Percentiles rank a stretch among this genome's conserved stretches.
Evolutionary conservation across 1,284 basidiomycete genomes (phyloP).

Genomic region (Moniliophthora roreri): DNA sequence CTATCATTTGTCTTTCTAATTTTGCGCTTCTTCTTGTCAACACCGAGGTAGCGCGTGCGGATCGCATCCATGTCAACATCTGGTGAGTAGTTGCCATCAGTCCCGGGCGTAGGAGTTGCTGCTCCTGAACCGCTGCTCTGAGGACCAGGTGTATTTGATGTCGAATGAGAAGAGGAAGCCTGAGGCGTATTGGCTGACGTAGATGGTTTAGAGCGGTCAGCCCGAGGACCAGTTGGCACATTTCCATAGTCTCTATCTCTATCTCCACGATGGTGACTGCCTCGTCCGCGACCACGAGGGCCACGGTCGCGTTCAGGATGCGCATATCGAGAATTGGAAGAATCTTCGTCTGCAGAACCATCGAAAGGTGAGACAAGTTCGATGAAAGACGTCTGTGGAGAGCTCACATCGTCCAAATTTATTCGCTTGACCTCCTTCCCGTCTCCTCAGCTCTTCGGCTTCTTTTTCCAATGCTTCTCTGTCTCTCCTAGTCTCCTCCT

Average conservation of each 20-base stretch:
- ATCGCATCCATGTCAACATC: conserved; percentile 76
- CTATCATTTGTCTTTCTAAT: conserved; percentile 92
- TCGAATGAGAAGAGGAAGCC: conserved; percentile 34
- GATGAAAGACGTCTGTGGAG: background rate
- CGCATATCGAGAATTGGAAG: conserved; percentile 33
- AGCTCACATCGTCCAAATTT: conserved; percentile 28
- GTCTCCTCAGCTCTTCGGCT: conserved; percentile 65
- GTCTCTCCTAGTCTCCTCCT: conserved; percentile 56
- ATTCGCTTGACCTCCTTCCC: conserved; percentile 34
- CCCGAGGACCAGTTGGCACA: conserved; percentile 82
- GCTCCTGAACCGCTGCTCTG: conserved; percentile 18
- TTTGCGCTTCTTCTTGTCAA: conserved; percentile 90
- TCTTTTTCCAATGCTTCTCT: conserved; percentile 72
- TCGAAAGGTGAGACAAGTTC: conserved; percentile 14
- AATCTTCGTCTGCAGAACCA: conserved; percentile 55
- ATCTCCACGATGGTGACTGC: background rate
- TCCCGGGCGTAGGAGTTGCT: conserved; percentile 32
- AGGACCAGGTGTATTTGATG: conserved; percentile 50
- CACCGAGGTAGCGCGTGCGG: conserved; percentile 88
- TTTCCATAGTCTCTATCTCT: conserved; percentile 49
- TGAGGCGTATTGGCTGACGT: conserved; percentile 28
- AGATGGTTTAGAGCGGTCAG: conserved; percentile 56
- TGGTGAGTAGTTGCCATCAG: conserved; percentile 71
- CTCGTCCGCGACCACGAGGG: conserved; percentile 16
- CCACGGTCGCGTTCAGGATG: conserved; percentile 50